Evolutionary conservation across 2,329 filamentous ascomycete genomes (phyloP), one percentile per base, ranked within the genome.

Genomic region (Neofusicoccum umdonicola): DNA sequence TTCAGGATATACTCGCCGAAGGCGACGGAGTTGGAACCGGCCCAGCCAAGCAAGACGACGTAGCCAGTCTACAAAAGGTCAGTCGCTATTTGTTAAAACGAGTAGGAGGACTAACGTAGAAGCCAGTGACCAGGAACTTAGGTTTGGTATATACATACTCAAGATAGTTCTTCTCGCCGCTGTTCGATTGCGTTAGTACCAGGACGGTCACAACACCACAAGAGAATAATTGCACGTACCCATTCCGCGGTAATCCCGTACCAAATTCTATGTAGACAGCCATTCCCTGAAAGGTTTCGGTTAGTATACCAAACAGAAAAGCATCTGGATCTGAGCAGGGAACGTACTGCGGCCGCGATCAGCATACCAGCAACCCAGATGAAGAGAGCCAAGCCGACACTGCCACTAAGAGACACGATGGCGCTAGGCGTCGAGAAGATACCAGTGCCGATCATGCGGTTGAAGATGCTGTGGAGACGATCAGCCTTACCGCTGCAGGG

Each of bases 1-100:
- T 88, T 82, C 1, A 91, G 81, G 64, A 91, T 86, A 74, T 90
- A 90, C 72, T 90, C 87, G 66, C 88, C 88, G 68, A 91, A 90
- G 44, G 90, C 83, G 67, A 91, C 85, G 0, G 85, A 88, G 74
- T 90, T 90, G 13, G 85, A 85, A 6, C 85, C 85, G 0, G 87
- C 86, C 86, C 87, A 90, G 12, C 77, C 63, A 41, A 90, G 82
- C 1, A 90, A 80, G 31, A 90, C 71, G 12, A 88, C 84, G 67
- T 89, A 89, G 35, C 84, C 82, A 27, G 77, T 76, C 63, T 65
- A 12, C 35, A 19, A 31, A 22, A 22, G 3, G 54, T 63, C 39
- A 63, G 47, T 58, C 13, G 13, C 13, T 7, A 19, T 9, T 79
- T 31, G 12, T 15, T n/a, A 13, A 19, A 27, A 34, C 5, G 2